These are phyloP conservation scores for Tolypocladium inflatum DNA, from an alignment of 2,329 filamentous ascomycete species.

Conservation along the genomic window DNA sequence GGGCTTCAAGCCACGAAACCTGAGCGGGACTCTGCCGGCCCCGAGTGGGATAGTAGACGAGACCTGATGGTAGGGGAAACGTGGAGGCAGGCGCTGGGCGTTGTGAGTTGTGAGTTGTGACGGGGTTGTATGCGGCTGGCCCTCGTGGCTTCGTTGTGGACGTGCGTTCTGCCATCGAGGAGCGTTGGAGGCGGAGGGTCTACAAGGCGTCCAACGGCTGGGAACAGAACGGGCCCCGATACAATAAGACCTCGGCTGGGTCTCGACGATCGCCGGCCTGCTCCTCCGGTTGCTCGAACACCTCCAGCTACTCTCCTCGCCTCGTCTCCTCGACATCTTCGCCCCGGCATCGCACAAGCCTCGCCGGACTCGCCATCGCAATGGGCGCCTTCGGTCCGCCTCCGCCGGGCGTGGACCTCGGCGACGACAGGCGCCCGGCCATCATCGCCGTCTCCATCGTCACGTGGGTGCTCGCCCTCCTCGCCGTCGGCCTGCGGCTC, in stretches of 20 bases:
- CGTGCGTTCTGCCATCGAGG: background rate
- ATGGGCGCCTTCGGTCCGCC: background rate
- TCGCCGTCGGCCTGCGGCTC: conserved; percentile 10
- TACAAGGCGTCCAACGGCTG: background rate
- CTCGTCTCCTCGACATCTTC: background rate
- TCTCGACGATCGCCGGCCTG: background rate
- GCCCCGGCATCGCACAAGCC: background rate
- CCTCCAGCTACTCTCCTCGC: background rate
- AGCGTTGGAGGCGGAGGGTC: background rate
- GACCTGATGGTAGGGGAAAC: background rate
- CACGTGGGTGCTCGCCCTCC: conserved; percentile 8
- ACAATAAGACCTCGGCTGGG: background rate
- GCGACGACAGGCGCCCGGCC: conserved; percentile 7
- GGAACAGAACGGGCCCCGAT: background rate
- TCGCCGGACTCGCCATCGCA: background rate
- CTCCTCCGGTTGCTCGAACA: background rate
- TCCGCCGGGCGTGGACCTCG: conserved; percentile 11
- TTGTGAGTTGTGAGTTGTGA: background rate
- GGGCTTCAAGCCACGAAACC: background rate
- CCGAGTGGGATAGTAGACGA: background rate
- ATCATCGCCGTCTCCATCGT: conserved; percentile 8
- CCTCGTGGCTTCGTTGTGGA: background rate
- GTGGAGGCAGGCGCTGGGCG: background rate
- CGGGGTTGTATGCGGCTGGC: background rate
- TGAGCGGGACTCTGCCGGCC: background rate